Evolutionary conservation across 2,329 filamentous ascomycete genomes (phyloP), one percentile per base, ranked within the genome.

Genomic region (Fusarium nisikadoi): DNA sequence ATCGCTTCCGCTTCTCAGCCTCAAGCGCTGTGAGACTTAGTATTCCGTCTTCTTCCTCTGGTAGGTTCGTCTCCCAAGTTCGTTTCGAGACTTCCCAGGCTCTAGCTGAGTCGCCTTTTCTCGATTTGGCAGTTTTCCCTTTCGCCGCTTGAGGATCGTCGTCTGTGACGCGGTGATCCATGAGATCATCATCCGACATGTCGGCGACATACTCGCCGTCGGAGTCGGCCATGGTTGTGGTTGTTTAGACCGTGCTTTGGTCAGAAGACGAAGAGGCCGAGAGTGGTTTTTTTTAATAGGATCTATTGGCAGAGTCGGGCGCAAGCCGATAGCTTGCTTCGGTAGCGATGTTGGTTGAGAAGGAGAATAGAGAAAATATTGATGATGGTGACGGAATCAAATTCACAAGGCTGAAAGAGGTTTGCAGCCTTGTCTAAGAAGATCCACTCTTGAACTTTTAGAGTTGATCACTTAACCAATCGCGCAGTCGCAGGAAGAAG

Each of bases 21-120:
- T 97, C 94, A 53, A 94, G 87, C 27, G 92, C 91, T 72, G 93
- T 91, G 43, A 97, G 89, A 63, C 90, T 91, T 73, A 97, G 90
- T 63, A 90, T 91, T 49, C 93, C 94, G 82, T 97, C 93, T 45
- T 92, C 91, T 81, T 96, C 94, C 57, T 83, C 82, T 49, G 82
- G 82, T 54, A 93, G 88, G 38, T 95, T 89, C 11, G 89, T 89
- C 79, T 95, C 93, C 90, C 90, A 92, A 25, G 88, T 90, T 60
- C 90, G 85, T 79, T 90, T 89, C 31, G 91, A 89, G 79, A 89
- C 86, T 79, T 92, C 90, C 90, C 90, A 92, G 6, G 89, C 87
- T 25, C 89, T 88, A 77, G 86, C 86, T 20, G 80, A 76, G 56
- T 81, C 79, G n/a, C 79, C 79, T 63, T 82, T 84, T 27, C 79